These are phyloP conservation scores for Pyrenopolyporus hunteri DNA, from an alignment of 495 filamentous ascomycete genomes.

Conservation along the genomic window DNA sequence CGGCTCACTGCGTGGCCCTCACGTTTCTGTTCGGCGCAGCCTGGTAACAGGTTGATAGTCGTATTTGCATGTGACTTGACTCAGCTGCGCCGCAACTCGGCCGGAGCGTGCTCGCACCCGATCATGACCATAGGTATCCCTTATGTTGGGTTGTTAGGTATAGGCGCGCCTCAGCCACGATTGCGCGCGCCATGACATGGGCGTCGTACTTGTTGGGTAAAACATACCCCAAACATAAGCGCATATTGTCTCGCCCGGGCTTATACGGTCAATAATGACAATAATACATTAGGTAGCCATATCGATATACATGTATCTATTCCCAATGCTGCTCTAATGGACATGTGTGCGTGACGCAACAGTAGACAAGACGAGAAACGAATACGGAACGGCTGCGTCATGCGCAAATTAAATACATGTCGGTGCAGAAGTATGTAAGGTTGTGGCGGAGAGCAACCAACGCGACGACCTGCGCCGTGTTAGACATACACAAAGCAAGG, in stretches of 20 bases:
- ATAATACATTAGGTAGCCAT: no score
- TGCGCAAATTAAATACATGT: not conserved
- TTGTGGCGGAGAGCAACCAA: slow-evolving; percentile 24
- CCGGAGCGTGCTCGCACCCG: not conserved
- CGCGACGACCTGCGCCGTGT: slow-evolving; percentile 5
- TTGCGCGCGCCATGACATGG: no score
- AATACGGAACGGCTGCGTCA: not conserved
- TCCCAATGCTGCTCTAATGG: no score
- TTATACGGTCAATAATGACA: no score
- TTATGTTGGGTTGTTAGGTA: not conserved
- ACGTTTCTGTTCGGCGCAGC: slow-evolving; percentile 2
- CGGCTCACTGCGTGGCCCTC: slow-evolving; percentile 12
- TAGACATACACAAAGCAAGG: slow-evolving; percentile 1
- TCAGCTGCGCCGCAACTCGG: slow-evolving; percentile 24
- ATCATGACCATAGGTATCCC: not conserved
- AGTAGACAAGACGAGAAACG: not conserved
- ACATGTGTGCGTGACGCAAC: no score
- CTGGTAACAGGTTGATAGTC: no score
- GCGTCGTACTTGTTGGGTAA: not conserved
- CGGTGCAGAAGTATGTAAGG: slow-evolving; percentile 13
- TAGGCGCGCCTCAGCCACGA: no score
- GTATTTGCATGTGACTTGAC: slow-evolving; percentile 18
- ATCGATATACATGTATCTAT: no score
- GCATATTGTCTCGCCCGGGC: not conserved
- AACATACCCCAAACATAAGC: not conserved